These are phyloP conservation scores for Chamaenerion angustifolium DNA, from an alignment of 345 rosid genomes.

Conservation along the genomic window DNA sequence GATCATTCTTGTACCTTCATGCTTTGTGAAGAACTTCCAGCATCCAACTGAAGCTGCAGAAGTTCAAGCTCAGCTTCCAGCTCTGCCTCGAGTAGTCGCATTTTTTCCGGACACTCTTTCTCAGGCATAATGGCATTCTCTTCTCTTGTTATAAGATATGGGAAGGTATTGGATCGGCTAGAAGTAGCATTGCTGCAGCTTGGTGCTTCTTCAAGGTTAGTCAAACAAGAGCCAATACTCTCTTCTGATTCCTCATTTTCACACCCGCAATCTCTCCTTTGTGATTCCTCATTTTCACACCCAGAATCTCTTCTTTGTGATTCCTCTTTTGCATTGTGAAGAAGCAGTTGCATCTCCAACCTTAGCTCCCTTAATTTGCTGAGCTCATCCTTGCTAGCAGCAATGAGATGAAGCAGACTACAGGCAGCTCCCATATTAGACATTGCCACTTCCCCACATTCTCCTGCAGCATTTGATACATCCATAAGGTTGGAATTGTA, in stretches of 20 bases:
- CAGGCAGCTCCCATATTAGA: conserved; percentile 40
- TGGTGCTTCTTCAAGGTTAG: conserved; percentile 15
- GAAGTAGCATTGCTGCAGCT: conserved; percentile 1
- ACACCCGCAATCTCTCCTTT: conserved; percentile 7
- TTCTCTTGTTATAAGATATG: conserved; percentile 4
- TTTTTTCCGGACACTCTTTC: conserved; percentile 23
- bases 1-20: conserved; percentile 1
- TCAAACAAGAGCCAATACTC: conserved; percentile 12
- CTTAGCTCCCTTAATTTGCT: conserved; percentile 31
- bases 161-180: neutral
- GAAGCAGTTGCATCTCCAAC: conserved; percentile 36
- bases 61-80: conserved; percentile 56
- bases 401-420: conserved; percentile 36
- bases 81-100: conserved; percentile 59
- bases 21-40: conserved; percentile 12
- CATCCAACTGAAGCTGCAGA: conserved; percentile 40
- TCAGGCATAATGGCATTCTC: conserved; percentile 13
- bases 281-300: conserved; percentile 14
- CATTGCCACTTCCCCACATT: conserved; percentile 14
- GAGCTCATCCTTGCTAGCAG: conserved; percentile 43
- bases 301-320: conserved; percentile 10
- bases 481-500: neutral
- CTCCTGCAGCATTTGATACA: conserved; percentile 13
- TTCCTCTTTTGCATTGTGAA: conserved; percentile 23
- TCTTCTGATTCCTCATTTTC: conserved; percentile 12